Conservation (phyloP, 441 rosid genomes). For the Kokia cookei region DNA sequence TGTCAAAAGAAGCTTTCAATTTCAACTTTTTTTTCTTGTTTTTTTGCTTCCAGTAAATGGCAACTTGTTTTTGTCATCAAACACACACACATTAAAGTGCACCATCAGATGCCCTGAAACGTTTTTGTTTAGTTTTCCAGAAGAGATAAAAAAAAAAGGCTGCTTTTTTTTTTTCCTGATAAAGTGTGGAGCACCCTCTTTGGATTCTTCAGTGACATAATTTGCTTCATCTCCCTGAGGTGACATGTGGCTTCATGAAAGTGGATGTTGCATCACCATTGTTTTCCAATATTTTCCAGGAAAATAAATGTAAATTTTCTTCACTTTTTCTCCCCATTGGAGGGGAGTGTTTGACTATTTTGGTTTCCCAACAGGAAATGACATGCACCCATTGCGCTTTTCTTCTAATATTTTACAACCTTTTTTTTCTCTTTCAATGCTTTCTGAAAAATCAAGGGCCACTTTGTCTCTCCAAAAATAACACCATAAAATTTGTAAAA, state of each 20-base stretch:
- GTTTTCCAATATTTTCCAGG: neutral
- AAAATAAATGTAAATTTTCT: neutral
- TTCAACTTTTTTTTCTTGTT: neutral
- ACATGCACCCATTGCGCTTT: no score
- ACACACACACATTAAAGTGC: neutral
- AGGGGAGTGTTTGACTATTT: no score
- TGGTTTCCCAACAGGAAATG: no score
- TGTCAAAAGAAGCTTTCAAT: neutral
- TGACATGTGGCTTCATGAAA: conserved; percentile 14
- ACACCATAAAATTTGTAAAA: no score
- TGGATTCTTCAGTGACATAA: neutral
- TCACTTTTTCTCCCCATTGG: no score
- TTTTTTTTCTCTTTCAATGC: no score
- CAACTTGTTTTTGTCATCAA: neutral
- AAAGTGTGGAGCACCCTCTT: neutral
- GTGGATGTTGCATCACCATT: neutral
- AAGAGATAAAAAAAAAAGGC: no score
- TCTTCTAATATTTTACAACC: no score
- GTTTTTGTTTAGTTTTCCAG: no score
- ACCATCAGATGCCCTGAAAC: neutral
- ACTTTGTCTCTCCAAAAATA: no score
- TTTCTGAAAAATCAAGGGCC: no score
- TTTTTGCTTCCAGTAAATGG: neutral
- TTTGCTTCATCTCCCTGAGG: conserved; percentile 7
- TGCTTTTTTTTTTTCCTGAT: no score